Conservation (phyloP, 345 rosid species). For the Cardamine occulta region DNA sequence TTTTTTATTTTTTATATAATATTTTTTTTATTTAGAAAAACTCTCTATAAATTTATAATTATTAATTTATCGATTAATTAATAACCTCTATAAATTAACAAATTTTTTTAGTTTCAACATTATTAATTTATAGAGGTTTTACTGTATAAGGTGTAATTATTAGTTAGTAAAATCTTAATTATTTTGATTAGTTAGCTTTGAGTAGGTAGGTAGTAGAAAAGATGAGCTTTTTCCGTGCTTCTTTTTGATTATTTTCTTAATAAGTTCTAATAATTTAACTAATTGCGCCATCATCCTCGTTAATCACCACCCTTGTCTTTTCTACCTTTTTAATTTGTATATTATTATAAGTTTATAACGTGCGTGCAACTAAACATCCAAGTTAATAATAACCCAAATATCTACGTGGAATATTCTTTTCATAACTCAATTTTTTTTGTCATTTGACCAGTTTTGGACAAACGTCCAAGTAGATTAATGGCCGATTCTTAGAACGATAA, state of each 20-base stretch:
- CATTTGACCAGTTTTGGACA: conserved; percentile 14
- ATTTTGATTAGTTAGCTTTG: neutral
- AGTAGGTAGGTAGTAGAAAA: conserved; percentile 26
- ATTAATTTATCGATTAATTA: too few relatives aligned
- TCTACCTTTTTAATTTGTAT: neutral
- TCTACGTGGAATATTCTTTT: neutral
- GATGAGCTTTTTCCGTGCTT: conserved; percentile 18
- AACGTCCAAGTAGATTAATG: neutral
- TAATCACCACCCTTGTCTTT: conserved; percentile 38
- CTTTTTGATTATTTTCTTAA: neutral
- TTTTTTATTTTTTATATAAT: too few relatives aligned
- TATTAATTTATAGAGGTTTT: too few relatives aligned
- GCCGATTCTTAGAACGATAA: neutral
- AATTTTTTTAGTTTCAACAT: too few relatives aligned
- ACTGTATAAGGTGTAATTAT: neutral
- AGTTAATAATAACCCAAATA: conserved; percentile 11
- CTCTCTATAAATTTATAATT: too few relatives aligned
- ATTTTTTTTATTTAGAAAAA: too few relatives aligned
- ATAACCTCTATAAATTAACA: too few relatives aligned
- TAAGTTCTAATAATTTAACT: neutral
- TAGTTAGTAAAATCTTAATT: neutral
- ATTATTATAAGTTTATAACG: conserved; percentile 14
- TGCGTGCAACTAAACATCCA: conserved; percentile 34
- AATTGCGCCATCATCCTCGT: conserved; percentile 39
- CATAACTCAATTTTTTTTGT: neutral